Evolutionary conservation across 495 filamentous ascomycete genomes (phyloP).

Genomic region (Talaromyces stipitatus): DNA sequence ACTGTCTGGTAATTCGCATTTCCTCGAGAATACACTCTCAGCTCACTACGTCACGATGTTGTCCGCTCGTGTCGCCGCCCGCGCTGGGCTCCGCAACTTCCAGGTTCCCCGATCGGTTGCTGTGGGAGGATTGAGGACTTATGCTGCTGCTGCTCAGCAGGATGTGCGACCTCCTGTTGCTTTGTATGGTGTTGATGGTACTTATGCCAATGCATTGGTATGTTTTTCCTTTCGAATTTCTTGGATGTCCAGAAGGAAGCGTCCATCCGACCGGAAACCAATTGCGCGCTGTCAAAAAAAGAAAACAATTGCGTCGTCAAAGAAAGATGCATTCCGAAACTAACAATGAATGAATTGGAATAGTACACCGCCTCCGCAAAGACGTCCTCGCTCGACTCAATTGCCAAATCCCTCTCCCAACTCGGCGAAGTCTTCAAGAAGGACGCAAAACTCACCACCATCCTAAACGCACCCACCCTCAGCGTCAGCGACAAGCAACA

Average conservation of each 20-base stretch:
- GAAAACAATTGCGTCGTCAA: constrained; percentile 6
- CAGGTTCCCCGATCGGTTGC: constrained; percentile 35
- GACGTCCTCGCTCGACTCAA: constrained; percentile 71
- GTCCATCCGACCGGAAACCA: background rate
- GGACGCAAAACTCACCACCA: constrained; percentile 67
- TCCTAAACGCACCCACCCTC: constrained; percentile 77
- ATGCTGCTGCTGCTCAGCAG: constrained; percentile 61
- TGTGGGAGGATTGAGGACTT: constrained; percentile 52
- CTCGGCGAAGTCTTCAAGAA: constrained; percentile 67
- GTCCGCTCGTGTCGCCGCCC: constrained; percentile 37
- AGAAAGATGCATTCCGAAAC: constrained; percentile 3
- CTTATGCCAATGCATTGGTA: constrained; percentile 97
- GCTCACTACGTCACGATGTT: constrained; percentile 24
- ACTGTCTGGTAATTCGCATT: background rate
- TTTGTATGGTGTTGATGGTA: constrained; percentile 92
- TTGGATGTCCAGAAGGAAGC: background rate
- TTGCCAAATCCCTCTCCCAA: constrained; percentile 62
- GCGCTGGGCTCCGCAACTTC: constrained; percentile 40
- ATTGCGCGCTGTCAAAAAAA: background rate
- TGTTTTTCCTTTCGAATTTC: constrained; percentile 26
- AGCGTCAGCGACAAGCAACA: constrained; percentile 66
- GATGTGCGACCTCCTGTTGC: constrained; percentile 78
- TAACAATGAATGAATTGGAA: background rate
- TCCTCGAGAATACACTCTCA: background rate
- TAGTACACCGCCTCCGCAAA: constrained; percentile 96